phyloP scores from a whole-genome alignment of 1,284 basidiomycete genomes.

The Entoloma clypeatum region DNA sequence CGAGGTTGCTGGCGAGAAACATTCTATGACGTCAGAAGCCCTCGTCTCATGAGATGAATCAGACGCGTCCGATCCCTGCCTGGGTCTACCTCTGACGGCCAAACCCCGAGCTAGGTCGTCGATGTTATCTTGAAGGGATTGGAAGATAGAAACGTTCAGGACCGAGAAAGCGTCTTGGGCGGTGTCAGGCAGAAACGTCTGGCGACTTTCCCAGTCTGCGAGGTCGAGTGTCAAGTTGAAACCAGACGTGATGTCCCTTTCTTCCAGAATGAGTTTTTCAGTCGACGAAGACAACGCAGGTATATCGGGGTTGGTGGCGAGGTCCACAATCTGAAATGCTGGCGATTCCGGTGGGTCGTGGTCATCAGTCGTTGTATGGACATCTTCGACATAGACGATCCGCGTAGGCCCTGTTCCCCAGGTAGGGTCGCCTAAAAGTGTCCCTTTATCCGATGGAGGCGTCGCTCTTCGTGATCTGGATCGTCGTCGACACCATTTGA shows the following conservation, averaged over 20 bases:
- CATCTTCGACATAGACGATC: constrained; percentile 14
- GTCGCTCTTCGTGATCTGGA: constrained; percentile 3
- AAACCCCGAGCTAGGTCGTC: constrained; percentile 9
- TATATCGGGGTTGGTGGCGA: constrained; percentile 2
- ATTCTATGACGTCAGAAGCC: constrained; percentile 11
- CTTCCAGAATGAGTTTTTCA: too few relatives aligned
- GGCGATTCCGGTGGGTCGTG: constrained; percentile 2
- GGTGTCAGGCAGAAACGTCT: constrained; percentile 1
- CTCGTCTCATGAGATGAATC: constrained; percentile 18
- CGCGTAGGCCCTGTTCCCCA: constrained; percentile 18
- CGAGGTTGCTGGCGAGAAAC: constrained; percentile 18
- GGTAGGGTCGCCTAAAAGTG: constrained; percentile 9
- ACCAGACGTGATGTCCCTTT: constrained; percentile 29
- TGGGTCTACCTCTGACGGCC: constrained; percentile 4
- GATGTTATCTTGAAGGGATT: constrained; percentile 12
- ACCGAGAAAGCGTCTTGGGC: constrained; percentile 1
- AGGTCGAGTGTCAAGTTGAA: constrained; percentile 16
- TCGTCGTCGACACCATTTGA: constrained; percentile 10
- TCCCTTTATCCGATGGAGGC: constrained; percentile 8
- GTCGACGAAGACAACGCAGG: constrained; percentile 2
- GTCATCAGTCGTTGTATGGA: constrained; percentile 4
- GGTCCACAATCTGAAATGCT: not conserved
- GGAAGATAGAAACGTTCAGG: constrained; percentile 10
- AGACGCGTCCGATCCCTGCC: constrained; percentile 22
- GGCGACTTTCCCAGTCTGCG: not conserved